These are phyloP conservation scores for Pichia sp. DNA, from an alignment of 1,139 yeast genomes.

Conservation along the genomic window DNA sequence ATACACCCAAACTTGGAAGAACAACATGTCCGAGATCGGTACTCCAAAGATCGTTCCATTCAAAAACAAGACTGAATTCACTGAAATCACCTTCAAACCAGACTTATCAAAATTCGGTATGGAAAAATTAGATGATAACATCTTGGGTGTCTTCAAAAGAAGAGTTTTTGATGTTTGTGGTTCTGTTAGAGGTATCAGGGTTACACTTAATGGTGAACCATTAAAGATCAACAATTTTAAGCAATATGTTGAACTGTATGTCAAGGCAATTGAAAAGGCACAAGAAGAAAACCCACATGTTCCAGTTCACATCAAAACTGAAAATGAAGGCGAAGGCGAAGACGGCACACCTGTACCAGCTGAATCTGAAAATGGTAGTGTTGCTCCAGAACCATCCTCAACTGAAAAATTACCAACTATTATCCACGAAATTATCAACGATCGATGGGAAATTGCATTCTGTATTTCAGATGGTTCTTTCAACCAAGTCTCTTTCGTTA, in stretches of 20 bases:
- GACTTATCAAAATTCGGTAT: conserved; percentile 83
- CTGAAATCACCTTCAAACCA: conserved; percentile 87
- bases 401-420: conserved; percentile 55
- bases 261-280: conserved; percentile 59
- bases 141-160: conserved; percentile 80
- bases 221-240: conserved; percentile 75
- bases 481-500: conserved; percentile 95
- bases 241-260: conserved; percentile 85
- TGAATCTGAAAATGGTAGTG: conserved; percentile 3
- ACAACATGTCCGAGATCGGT: conserved; percentile 78
- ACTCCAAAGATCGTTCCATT: conserved; percentile 70
- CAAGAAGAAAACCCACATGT: conserved; percentile 33
- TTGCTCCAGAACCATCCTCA: conserved; percentile 15
- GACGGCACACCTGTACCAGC: neutral
- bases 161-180: conserved; percentile 98
- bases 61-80: conserved; percentile 68
- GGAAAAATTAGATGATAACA: conserved; percentile 78
- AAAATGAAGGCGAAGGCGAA: conserved; percentile 25
- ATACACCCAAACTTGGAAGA: conserved; percentile 82
- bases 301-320: conserved; percentile 24
- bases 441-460: conserved; percentile 95
- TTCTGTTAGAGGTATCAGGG: conserved; percentile 82
- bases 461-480: conserved; percentile 90
- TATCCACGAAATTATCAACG: conserved; percentile 73
- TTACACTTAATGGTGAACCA: conserved; percentile 73